These are phyloP conservation scores for Rhynchospora pubera DNA, from an alignment of 176 grass and related monocot species.

Conservation along the genomic window DNA sequence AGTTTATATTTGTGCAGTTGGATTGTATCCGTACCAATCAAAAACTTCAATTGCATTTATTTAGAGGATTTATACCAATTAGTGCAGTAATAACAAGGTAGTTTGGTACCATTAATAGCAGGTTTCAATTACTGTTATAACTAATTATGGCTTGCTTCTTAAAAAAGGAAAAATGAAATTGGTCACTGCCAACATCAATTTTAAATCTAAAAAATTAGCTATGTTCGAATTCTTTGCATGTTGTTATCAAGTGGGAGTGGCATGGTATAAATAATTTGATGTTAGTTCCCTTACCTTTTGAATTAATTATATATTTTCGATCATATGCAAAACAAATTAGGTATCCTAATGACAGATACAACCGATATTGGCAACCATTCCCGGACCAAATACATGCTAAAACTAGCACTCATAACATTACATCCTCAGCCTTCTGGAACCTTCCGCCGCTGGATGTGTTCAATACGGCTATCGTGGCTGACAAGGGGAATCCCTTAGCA, in stretches of 20 bases:
- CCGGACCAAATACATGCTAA: constrained; percentile 41
- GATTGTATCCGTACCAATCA: not conserved
- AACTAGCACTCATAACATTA: constrained; percentile 80
- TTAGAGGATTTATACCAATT: not conserved
- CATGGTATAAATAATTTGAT: not conserved
- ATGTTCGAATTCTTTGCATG: no score
- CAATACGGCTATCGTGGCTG: constrained; percentile 65
- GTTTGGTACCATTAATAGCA: not conserved
- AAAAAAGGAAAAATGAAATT: no score
- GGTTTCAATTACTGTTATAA: not conserved
- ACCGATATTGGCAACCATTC: constrained; percentile 84
- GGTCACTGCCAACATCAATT: no score
- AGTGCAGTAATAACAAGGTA: not conserved
- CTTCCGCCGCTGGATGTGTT: constrained; percentile 64
- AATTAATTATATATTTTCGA: not conserved
- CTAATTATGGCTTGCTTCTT: not conserved
- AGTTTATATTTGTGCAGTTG: not conserved
- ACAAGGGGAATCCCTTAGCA: constrained; percentile 36
- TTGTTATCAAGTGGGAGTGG: not conserved
- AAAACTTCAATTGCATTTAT: not conserved
- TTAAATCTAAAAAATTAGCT: no score
- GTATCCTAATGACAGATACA: constrained; percentile 78
- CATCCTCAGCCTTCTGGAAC: constrained; percentile 76
- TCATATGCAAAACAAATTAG: constrained; percentile 30
- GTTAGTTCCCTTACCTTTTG: not conserved